Evolutionary conservation across 495 filamentous ascomycete species (phyloP).

Genomic region (Hypomontagnella submonticulosa): DNA sequence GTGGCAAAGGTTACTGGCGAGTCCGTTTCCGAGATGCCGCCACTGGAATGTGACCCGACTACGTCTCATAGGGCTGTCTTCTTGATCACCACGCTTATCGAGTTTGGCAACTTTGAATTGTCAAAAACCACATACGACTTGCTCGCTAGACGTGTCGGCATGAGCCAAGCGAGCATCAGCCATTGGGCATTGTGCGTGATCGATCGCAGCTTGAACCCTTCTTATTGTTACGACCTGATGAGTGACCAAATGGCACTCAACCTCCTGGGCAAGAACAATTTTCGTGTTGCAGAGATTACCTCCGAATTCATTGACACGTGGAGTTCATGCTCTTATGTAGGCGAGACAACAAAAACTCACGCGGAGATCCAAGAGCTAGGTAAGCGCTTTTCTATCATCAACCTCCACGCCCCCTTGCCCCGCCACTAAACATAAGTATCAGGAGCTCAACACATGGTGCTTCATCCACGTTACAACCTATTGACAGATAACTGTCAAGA

Average conservation of each 20-base stretch:
- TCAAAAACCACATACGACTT: slow-evolving; percentile 36
- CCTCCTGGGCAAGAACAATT: slow-evolving; percentile 36
- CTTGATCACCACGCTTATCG: slow-evolving; percentile 41
- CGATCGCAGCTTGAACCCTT: slow-evolving; percentile 36
- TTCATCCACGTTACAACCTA: slow-evolving; percentile 39
- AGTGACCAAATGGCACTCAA: slow-evolving; percentile 43
- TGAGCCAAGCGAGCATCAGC: slow-evolving; percentile 42
- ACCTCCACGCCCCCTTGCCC: neutral
- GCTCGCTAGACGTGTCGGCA: slow-evolving; percentile 42
- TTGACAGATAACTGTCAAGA: slow-evolving; percentile 43
- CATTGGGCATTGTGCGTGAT: slow-evolving; percentile 43
- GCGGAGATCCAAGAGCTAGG: slow-evolving; percentile 40
- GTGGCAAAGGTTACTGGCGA: slow-evolving; percentile 36
- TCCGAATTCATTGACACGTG: slow-evolving; percentile 34
- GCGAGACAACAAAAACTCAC: slow-evolving; percentile 43
- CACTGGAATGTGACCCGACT: slow-evolving; percentile 28
- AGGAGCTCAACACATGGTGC: slow-evolving; percentile 40
- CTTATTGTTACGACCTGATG: slow-evolving; percentile 44
- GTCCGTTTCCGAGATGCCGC: slow-evolving; percentile 33
- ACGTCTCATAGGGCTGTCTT: slow-evolving; percentile 35
- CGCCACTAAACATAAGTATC: slow-evolving; percentile 11
- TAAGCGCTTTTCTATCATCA: slow-evolving; percentile 14
- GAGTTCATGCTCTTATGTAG: slow-evolving; percentile 41
- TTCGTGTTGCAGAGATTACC: slow-evolving; percentile 37
- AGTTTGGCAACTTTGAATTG: slow-evolving; percentile 39